Evolutionary conservation across 2,329 filamentous ascomycete species (phyloP), one percentile per base, ranked within the genome.

Genomic region (Fusarium succisae): DNA sequence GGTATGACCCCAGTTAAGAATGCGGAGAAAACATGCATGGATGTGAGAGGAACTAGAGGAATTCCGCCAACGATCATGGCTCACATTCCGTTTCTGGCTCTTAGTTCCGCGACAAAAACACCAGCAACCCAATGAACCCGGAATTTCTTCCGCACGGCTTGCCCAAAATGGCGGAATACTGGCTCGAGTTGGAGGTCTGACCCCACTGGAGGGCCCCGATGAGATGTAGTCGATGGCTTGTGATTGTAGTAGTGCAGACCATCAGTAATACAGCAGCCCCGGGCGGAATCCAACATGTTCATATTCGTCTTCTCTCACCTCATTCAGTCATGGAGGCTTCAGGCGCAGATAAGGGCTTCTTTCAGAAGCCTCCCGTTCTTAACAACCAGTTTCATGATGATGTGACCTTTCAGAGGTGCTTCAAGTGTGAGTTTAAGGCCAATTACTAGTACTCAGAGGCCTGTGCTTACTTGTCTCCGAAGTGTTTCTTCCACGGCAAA

Each of bases 361-460:
- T 91, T 73, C 89, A 91, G 74, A 80, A 84, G 44, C 81, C 85
- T 8, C 87, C 86, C 5, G 82, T 85, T 15, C 78, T 91, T 51
- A 82, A 80, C 20, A 91, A 91, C 73, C 89, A 91, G 66, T 89
- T 88, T 66, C 80, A 86, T 48, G 87, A 91, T 41, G 89, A 91
- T 78, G 81, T 80, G 11, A 87, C 84, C 59, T 85, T 88, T 32
- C 85, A 86, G 76, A 83, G 89, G 38, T 83, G 86, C n/a, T 82
- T 90, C 37, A 83, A 84, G 56, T 81, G 89, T 90, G 77, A 73
- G 84, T 17, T n/a, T 45, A 44, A 53, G 18, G 28, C 62, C 44
- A 10, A 26, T 28, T 24, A 35, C 9, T 7, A 37, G 32, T 24
- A n/a, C 7, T 9, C 2, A 26, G 22, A n/a, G 26, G 22, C 6